These are phyloP conservation scores for Murraya koenigii DNA, from an alignment of 345 rosid genomes.

Conservation along the genomic window DNA sequence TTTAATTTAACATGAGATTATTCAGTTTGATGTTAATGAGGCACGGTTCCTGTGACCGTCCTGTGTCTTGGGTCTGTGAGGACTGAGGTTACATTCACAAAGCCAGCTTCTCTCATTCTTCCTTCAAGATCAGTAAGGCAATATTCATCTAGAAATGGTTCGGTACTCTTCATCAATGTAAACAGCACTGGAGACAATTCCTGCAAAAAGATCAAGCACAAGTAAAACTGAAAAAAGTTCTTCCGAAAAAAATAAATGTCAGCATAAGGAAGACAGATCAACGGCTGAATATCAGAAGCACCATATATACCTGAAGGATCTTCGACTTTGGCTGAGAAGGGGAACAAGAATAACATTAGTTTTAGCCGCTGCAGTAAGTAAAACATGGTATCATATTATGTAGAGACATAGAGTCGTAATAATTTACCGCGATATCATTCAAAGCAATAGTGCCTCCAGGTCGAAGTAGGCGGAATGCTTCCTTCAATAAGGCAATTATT, in stretches of 20 bases:
- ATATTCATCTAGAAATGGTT: slow-evolving; percentile 57
- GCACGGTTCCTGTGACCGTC: slow-evolving; percentile 51
- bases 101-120: slow-evolving; percentile 44
- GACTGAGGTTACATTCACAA: slow-evolving; percentile 32
- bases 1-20: background rate
- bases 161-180: slow-evolving; percentile 57
- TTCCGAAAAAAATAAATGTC: background rate
- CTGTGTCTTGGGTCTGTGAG: slow-evolving; percentile 57
- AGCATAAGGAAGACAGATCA: background rate
- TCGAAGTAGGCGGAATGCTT: slow-evolving; percentile 48
- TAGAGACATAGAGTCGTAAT: background rate
- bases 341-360: slow-evolving; percentile 8
- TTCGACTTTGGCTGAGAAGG: slow-evolving; percentile 56
- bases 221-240: background rate
- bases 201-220: slow-evolving; percentile 18
- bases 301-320: slow-evolving; percentile 48
- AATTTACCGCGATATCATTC: slow-evolving; percentile 50
- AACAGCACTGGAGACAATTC: slow-evolving; percentile 57
- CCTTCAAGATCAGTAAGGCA: slow-evolving; percentile 50
- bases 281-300: background rate
- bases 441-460: slow-evolving; percentile 59
- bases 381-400: background rate
- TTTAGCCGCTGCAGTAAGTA: background rate
- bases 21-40: slow-evolving; percentile 18
- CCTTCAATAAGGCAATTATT: slow-evolving; percentile 36